phyloP scores from a whole-genome alignment of 768 basidiomycete species.

The Pleurotus ostreatus region DNA sequence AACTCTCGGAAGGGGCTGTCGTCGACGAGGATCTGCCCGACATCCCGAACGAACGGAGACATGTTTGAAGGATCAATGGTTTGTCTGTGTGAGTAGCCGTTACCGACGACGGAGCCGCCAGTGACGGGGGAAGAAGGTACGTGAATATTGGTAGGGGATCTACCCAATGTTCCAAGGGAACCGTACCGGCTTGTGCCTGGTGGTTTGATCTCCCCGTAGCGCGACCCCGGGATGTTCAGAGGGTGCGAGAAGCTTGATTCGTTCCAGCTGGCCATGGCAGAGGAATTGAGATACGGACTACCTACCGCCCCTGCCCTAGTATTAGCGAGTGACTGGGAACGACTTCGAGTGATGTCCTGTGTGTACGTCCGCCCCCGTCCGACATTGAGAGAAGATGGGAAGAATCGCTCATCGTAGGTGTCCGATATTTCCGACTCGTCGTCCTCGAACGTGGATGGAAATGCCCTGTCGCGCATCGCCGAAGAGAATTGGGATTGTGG shows the following conservation, averaged over 20 bases:
- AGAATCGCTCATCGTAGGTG: slow-evolving; percentile 55
- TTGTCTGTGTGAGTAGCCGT: slow-evolving; percentile 43
- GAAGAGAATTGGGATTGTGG: slow-evolving; percentile 55
- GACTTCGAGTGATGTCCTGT: slow-evolving; percentile 63
- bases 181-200: slow-evolving; percentile 62
- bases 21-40: slow-evolving; percentile 72
- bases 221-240: slow-evolving; percentile 47
- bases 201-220: slow-evolving; percentile 63
- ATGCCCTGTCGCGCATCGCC: slow-evolving; percentile 57
- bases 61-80: slow-evolving; percentile 64
- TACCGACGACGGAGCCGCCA: slow-evolving; percentile 35
- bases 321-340: slow-evolving; percentile 74
- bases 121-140: slow-evolving; percentile 40
- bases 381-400: slow-evolving; percentile 34
- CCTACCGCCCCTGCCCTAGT: slow-evolving; percentile 51
- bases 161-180: slow-evolving; percentile 50
- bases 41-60: slow-evolving; percentile 83
- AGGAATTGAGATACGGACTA: slow-evolving; percentile 38
- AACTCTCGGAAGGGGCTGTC: slow-evolving; percentile 68
- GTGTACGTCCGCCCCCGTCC: slow-evolving; percentile 56
- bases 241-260: slow-evolving; percentile 53
- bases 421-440: slow-evolving; percentile 73
- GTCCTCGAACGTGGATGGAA: slow-evolving; percentile 78
- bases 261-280: slow-evolving; percentile 54
- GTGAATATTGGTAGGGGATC: slow-evolving; percentile 52